A percentile compares a stretch with the other conserved stretches of the same genome.
Conservation (phyloP, 2,329 filamentous ascomycete genomes). For the Emergomyces orientalis region DNA sequence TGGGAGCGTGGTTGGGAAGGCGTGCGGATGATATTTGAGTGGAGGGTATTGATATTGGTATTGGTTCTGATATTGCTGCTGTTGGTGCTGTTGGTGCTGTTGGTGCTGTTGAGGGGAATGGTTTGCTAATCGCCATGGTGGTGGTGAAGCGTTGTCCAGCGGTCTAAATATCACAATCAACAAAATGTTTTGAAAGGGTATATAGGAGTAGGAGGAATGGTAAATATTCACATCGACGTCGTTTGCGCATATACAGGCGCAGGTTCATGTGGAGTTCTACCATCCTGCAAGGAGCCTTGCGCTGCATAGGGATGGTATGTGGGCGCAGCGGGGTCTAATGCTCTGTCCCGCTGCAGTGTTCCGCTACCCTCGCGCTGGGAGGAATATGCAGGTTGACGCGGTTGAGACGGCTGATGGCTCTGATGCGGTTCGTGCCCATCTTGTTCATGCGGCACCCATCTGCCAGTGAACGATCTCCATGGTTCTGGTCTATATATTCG, state of each 20-base stretch:
- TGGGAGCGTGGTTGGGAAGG: not conserved
- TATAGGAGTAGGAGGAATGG: not conserved
- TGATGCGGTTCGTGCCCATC: not conserved
- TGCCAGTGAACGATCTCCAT: not conserved
- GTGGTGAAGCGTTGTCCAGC: not conserved
- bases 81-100: not conserved
- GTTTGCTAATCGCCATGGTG: not conserved
- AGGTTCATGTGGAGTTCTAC: not conserved
- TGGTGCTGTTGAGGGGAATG: not conserved
- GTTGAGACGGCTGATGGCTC: not conserved
- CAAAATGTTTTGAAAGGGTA: not conserved
- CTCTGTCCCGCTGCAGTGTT: not conserved
- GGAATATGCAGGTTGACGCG: not conserved
- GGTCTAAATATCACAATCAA: not conserved
- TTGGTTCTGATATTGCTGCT: not conserved
- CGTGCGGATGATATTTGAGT: not conserved
- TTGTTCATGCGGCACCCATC: not conserved
- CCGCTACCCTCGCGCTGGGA: not conserved
- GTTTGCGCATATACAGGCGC: not conserved
- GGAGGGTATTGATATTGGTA: not conserved
- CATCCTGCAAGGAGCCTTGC: not conserved
- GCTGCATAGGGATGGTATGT: not conserved
- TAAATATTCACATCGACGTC: slow-evolving; percentile 1
- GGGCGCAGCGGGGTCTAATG: not conserved
- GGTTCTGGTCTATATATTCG: not conserved